A percentile compares a stretch with the other conserved stretches of the same genome.
These are phyloP conservation scores for Ramaria rubella DNA, from an alignment of 768 basidiomycete species.

Conservation along the genomic window DNA sequence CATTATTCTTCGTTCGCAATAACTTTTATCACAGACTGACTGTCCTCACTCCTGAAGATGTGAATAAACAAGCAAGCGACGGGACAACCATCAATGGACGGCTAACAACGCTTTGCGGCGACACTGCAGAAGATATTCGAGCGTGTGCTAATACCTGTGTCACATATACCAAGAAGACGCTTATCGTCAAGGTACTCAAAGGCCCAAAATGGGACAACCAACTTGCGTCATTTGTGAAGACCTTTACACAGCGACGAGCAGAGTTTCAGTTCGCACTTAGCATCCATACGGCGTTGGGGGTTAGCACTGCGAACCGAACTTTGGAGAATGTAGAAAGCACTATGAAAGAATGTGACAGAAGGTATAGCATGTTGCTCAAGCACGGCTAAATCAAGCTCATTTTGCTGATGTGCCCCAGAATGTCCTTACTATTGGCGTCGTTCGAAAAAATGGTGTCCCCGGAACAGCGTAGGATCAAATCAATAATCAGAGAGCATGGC, in stretches of 20 bases:
- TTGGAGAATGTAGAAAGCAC: slow-evolving; percentile 13
- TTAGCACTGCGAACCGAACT: slow-evolving; percentile 18
- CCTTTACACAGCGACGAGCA: slow-evolving; percentile 19
- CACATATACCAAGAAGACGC: slow-evolving; percentile 25
- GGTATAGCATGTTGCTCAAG: too few species aligned
- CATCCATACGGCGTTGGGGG: slow-evolving; percentile 20
- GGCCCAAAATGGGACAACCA: slow-evolving; percentile 23
- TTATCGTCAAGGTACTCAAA: slow-evolving; percentile 21
- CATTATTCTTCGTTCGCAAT: neutral
- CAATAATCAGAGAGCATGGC: neutral
- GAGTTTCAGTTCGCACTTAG: slow-evolving; percentile 26
- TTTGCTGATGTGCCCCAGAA: slow-evolving; percentile 13
- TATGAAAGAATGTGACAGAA: neutral
- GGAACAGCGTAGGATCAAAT: slow-evolving; percentile 3
- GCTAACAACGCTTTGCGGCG: slow-evolving; percentile 24
- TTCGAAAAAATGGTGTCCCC: slow-evolving; percentile 11
- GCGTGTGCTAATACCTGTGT: slow-evolving; percentile 28
- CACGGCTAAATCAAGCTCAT: too few species aligned
- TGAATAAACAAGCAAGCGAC: slow-evolving; percentile 25
- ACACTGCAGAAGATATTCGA: slow-evolving; percentile 26
- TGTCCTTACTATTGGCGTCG: neutral
- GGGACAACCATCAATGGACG: slow-evolving; percentile 29
- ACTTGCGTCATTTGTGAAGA: slow-evolving; percentile 19
- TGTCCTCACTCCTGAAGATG: too few species aligned
- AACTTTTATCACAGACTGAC: slow-evolving; percentile 21